Percentiles rank a stretch among this genome's conserved stretches.
Evolutionary conservation across 306 rosid genomes (phyloP).

Genomic region (Cicer cuneatum): DNA sequence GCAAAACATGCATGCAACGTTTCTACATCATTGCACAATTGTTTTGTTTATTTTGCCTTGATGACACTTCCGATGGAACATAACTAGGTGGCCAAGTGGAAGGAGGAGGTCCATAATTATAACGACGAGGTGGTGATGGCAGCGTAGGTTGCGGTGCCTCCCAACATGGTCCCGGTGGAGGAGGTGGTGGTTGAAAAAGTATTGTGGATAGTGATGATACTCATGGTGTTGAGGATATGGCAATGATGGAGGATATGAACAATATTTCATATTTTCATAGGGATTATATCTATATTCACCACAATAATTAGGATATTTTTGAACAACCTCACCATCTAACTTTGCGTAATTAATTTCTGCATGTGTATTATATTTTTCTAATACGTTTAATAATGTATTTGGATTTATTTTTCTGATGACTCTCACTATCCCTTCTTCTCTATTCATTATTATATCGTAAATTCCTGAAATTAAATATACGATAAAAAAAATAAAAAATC

Average conservation of each 20-base stretch:
- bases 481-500: background rate
- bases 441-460: constrained; percentile 47
- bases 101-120: constrained; percentile 24
- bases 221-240: constrained; percentile 38
- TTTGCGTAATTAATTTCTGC: constrained; percentile 44
- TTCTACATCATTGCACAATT: constrained; percentile 40
- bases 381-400: constrained; percentile 39
- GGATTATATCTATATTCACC: constrained; percentile 37
- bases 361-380: constrained; percentile 49
- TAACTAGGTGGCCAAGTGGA: background rate
- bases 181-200: constrained; percentile 1
- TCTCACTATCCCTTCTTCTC: constrained; percentile 48
- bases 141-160: constrained; percentile 1
- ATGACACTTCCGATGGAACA: background rate
- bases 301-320: constrained; percentile 12
- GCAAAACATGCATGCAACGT: background rate
- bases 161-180: background rate
- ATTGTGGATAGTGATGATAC: background rate
- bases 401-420: constrained; percentile 54
- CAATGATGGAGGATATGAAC: constrained; percentile 13
- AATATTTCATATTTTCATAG: constrained; percentile 21
- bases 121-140: constrained; percentile 21
- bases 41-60: background rate
- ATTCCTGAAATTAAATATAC: constrained; percentile 32
- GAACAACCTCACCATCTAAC: constrained; percentile 54